Percentiles rank a stretch among this genome's conserved stretches.
Evolutionary conservation across 1,139 yeast species (phyloP).

Genomic region (Pichiaceae sp.): DNA sequence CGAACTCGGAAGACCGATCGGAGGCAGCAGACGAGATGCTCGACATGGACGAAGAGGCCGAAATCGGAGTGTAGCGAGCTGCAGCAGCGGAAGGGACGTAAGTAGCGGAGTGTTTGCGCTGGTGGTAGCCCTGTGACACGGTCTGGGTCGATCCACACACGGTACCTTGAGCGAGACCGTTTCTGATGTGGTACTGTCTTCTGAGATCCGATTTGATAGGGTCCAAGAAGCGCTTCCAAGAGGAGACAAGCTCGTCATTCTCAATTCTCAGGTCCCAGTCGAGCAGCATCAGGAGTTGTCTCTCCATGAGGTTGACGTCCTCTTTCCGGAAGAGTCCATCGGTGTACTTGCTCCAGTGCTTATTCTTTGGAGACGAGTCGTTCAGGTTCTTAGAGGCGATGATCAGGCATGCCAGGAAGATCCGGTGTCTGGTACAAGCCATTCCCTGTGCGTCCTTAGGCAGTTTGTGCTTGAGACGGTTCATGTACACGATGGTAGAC

Average conservation of each 20-base stretch:
- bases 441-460: slow-evolving; percentile 69
- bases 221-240: slow-evolving; percentile 44
- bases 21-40: background rate
- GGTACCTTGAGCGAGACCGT: slow-evolving; percentile 20
- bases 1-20: background rate
- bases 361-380: slow-evolving; percentile 69
- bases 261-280: slow-evolving; percentile 62
- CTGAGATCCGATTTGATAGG: slow-evolving; percentile 56
- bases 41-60: slow-evolving; percentile 2
- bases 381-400: slow-evolving; percentile 67
- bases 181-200: slow-evolving; percentile 24
- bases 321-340: slow-evolving; percentile 60
- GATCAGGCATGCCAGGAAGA: slow-evolving; percentile 64
- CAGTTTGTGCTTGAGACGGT: slow-evolving; percentile 47
- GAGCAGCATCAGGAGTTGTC: slow-evolving; percentile 59
- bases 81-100: slow-evolving; percentile 1
- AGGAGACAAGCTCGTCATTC: slow-evolving; percentile 42
- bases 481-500: slow-evolving; percentile 62
- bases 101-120: slow-evolving; percentile 1
- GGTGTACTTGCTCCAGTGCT: slow-evolving; percentile 72
- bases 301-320: slow-evolving; percentile 74
- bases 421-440: slow-evolving; percentile 72
- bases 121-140: slow-evolving; percentile 7
- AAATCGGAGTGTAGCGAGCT: background rate
- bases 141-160: slow-evolving; percentile 21